Evolutionary conservation across 805 yeast species (phyloP), one percentile per base, ranked within the genome.

Genomic region (Dipodascus albidus): DNA sequence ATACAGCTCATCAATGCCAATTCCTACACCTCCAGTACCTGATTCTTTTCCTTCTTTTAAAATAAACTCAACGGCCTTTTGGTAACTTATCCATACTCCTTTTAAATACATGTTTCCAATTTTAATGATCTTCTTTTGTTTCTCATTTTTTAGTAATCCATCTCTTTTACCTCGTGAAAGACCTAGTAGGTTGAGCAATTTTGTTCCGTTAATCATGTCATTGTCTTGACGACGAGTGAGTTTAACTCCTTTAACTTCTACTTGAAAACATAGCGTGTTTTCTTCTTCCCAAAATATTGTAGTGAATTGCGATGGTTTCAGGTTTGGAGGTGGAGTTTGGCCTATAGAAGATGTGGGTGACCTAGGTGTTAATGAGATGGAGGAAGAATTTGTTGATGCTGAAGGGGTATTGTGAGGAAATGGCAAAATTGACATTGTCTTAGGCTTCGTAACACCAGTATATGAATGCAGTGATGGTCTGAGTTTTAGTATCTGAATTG

Each of bases 21-120:
- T 38, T 6, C 44, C 44, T 38, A 38, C 44, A 9, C 38, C 38
- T 38, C 44, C 44, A 14, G 20, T 6, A 4, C 44, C 44, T 11
- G 17, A n/a, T 38, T 38, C 44, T 38, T 38, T 38, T 19, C 44
- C 44, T 38, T 38, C 44, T 17, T 38, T 38, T 4, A 38, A 14
- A 38, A 38, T 38, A 38, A 38, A 38, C 20, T 38, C 44, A 11
- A 38, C 44, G 6, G 44, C 44, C 15, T 38, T 38, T 19, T 38
- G 44, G n/a, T 38, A 38, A 38, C 44, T 38, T 4, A 38, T 38
- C 44, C 44, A 38, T 4, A 38, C 44, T n/a, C 44, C 44, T 38
- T 38, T 38, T 17, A 38, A 38, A 38, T 38, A 38, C 44, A 38
- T 38, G 20, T 38, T 38, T 38, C 44, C 44, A 38, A 38, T 38